Percentiles rank a stretch among this genome's conserved stretches.
Evolutionary conservation across 805 yeast species (phyloP).

Genomic region (Myxozyma vanderwaltii): DNA sequence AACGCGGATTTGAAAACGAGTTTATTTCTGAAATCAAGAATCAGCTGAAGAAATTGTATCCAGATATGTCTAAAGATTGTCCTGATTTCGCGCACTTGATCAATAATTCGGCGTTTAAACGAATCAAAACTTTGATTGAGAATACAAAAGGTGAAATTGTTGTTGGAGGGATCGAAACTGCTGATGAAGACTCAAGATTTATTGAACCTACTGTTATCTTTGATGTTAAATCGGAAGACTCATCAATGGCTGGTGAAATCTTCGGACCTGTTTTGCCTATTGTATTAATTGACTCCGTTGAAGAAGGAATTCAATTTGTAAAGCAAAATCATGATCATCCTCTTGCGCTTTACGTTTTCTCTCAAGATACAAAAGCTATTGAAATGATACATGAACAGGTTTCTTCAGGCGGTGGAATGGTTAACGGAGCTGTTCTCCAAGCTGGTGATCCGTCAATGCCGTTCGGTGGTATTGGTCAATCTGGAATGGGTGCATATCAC

Average conservation of each 20-base stretch:
- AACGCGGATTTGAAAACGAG: slow-evolving; percentile 50
- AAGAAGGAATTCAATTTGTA: slow-evolving; percentile 47
- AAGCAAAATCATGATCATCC: slow-evolving; percentile 65
- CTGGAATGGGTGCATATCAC: slow-evolving; percentile 84
- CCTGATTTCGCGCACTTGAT: slow-evolving; percentile 63
- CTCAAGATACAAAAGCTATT: slow-evolving; percentile 51
- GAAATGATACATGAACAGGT: slow-evolving; percentile 53
- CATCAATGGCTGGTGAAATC: slow-evolving; percentile 72
- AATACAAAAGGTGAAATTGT: slow-evolving; percentile 37
- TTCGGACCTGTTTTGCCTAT: slow-evolving; percentile 89
- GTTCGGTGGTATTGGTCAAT: slow-evolving; percentile 87
- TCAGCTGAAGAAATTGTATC: slow-evolving; percentile 52
- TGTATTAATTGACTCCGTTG: slow-evolving; percentile 53
- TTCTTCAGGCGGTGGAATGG: slow-evolving; percentile 70
- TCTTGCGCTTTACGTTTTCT: slow-evolving; percentile 73
- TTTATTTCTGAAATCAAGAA: slow-evolving; percentile 50
- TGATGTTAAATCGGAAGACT: slow-evolving; percentile 64
- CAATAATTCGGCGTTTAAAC: slow-evolving; percentile 55
- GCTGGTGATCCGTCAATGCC: slow-evolving; percentile 71
- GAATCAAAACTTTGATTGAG: slow-evolving; percentile 50
- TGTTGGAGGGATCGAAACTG: slow-evolving; percentile 37
- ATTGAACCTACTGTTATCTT: slow-evolving; percentile 75
- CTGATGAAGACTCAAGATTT: slow-evolving; percentile 48
- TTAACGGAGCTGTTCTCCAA: slow-evolving; percentile 75
- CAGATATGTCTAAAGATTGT: slow-evolving; percentile 41